phyloP scores from a whole-genome alignment of 148 eudicot genomes.

The Tetragonia tetragonoides region DNA sequence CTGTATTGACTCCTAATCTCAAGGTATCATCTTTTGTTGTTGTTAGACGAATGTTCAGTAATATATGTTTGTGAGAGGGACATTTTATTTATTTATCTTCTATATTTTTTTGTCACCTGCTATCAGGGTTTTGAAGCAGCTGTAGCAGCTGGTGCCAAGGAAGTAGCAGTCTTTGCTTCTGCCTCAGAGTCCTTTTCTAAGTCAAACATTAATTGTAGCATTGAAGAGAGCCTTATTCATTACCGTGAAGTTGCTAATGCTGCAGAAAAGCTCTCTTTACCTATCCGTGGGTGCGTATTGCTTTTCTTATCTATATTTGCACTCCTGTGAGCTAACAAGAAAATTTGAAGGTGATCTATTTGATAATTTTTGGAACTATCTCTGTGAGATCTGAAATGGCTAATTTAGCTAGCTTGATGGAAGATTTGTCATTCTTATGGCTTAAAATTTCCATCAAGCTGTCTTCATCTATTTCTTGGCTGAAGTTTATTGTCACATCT shows the following conservation, averaged over 20 bases:
- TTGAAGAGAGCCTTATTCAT: slow-evolving; percentile 79
- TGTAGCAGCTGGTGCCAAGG: slow-evolving; percentile 86
- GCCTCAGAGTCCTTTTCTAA: slow-evolving; percentile 94
- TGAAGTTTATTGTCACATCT: no score
- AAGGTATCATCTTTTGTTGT: slow-evolving; percentile 47
- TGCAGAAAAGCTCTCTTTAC: slow-evolving; percentile 63
- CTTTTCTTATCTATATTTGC: slow-evolving; percentile 9
- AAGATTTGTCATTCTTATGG: not conserved
- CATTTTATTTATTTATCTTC: not conserved
- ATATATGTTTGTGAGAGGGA: slow-evolving; percentile 4
- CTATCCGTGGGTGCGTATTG: slow-evolving; percentile 83
- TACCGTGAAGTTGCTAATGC: slow-evolving; percentile 68
- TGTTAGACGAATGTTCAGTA: not conserved
- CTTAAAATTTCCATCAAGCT: no score
- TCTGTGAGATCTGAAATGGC: not conserved
- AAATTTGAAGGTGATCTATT: not conserved
- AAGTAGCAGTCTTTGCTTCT: slow-evolving; percentile 95
- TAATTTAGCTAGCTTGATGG: not conserved
- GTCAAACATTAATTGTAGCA: slow-evolving; percentile 91
- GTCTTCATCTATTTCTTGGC: no score
- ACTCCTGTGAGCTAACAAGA: not conserved
- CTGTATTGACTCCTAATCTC: slow-evolving; percentile 93
- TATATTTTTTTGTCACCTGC: not conserved
- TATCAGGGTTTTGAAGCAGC: slow-evolving; percentile 95
- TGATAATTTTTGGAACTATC: not conserved